A percentile compares a stretch with the other conserved stretches of the same genome.
Evolutionary conservation across 2,329 filamentous ascomycete species (phyloP).

Genomic region (Aspergillus floridensis): DNA sequence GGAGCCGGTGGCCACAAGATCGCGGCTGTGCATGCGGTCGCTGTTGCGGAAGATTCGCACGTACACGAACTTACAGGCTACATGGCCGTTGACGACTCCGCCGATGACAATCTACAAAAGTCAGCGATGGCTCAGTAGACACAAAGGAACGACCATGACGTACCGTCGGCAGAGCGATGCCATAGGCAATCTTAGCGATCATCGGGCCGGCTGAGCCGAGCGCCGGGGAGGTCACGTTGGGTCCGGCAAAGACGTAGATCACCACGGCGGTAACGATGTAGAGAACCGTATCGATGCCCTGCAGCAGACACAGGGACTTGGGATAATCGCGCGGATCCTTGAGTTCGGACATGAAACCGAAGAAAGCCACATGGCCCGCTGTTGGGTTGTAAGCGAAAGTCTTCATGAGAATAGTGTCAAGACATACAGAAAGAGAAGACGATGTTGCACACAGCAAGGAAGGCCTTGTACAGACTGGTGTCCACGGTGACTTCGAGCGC

Average conservation of each 20-base stretch:
- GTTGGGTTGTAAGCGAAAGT: conserved; percentile 50
- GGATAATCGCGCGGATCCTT: conserved; percentile 57
- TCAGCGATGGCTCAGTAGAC: too few relatives aligned
- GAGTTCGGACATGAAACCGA: conserved; percentile 63
- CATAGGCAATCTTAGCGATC: conserved; percentile 62
- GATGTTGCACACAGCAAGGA: conserved; percentile 63
- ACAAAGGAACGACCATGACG: too few relatives aligned
- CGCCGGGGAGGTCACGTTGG: conserved; percentile 60
- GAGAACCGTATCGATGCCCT: conserved; percentile 55
- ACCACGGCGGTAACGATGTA: conserved; percentile 66
- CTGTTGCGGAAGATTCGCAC: conserved; percentile 59
- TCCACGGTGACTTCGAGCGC: conserved; percentile 33
- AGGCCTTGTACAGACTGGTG: conserved; percentile 51
- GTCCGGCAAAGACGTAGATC: conserved; percentile 64
- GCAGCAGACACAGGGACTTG: conserved; percentile 60
- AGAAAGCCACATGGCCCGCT: conserved; percentile 63
- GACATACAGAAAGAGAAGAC: conserved; percentile 62
- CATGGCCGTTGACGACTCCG: conserved; percentile 65
- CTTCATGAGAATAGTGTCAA: conserved; percentile 41
- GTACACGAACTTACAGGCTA: conserved; percentile 64
- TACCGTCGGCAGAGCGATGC: conserved; percentile 64
- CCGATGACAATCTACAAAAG: conserved; percentile 66
- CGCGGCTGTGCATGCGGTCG: conserved; percentile 50
- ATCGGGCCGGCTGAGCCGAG: conserved; percentile 57
- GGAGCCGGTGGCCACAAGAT: conserved; percentile 47